Base-by-base conservation (phyloP, 805 yeast species). In the Maudiozyma turicensis region DNA sequence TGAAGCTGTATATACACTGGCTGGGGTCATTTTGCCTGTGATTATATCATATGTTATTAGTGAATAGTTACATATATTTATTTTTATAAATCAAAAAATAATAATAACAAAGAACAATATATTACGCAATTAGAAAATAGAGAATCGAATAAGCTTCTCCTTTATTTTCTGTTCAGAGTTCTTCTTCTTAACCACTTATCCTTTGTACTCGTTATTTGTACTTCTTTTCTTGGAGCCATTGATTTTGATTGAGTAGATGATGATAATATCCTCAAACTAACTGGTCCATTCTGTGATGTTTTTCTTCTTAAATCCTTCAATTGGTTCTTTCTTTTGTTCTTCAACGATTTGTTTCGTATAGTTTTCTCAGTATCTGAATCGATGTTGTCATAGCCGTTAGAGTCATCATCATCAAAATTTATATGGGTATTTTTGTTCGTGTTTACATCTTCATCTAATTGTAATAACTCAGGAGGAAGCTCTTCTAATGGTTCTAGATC, bases 381-480 rank as follows among this genome's bases (percentile, higher is more conserved):
- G 28, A 56, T 30, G 39, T 52, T 58, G 42, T 50, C 50, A 44
- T 43, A 49, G 31, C 54, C 57, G 13, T 55, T 52, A 6, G 52
- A 54, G 7, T 58, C 65, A 4, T 53, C 51, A 9, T 67, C 67
- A 40, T 63, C 57, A 40, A 72, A 72, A 33, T 60, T 68, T 9
- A 65, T 68, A 55, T 66, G 72, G 46, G 49, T 64, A 13, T 70
- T 30, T 37, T 32, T 15, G 42, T 10, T 20, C 32, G 52, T 38
- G 9, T 49, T 47, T 28, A 52, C 47, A 13, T 53, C 51, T 10
- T 59, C 64, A 15, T 63, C 54, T 3, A 62, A 52, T 38, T 69
- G 70, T 38, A 74, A 58, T 32, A 74, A 60, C 1, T 70, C 73
- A 31, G 58, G 62, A 2, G 77, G 73, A 35, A 74, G 58, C 42